Base-by-base conservation (phyloP, 768 basidiomycete genomes). In the Chalciporus piperatus region DNA sequence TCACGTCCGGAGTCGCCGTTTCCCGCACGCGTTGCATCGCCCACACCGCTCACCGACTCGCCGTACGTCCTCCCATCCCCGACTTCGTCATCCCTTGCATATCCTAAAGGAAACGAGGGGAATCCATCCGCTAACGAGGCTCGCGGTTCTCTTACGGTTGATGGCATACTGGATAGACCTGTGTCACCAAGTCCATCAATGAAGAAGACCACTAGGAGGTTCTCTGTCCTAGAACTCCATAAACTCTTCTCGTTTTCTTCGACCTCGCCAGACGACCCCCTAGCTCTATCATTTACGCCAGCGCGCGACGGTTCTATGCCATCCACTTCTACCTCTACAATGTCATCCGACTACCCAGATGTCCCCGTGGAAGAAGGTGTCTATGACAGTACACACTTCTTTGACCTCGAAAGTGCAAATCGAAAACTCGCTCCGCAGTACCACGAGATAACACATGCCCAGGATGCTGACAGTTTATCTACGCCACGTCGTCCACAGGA, bases 161-260 rank as follows among this genome's bases (percentile, higher is more conserved):
- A 63, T 28, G 59, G 56, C 22, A 13, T 39, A 11, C 27, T 22
- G 33, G 45, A 48, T 39, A 67, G 65, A 49, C 64, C 72, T 30
- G 51, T 64, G 20, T 74, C 71, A 23, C 72, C 73, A 7, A 67
- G 64, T 38, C 69, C 68, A n/a, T 69, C 71, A 8, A 60, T 60
- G 43, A 68, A 60, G 52, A 62, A 61, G 52, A 57, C 51, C 23
- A 63, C 52, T 48, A 59, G 62, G 23, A 69, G 60, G 47, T 69
- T 74, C 41, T 74, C 73, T 52, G 63, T 72, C 32, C 62, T 66
- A 51, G 72, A 68, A 38, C 69, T 74, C 25, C 66, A 70, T 23
- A 64, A 69, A 39, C 58, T 73, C 40, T 64, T 68, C 57, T 58
- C 59, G 1, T 64, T 68, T 30, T 52, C 69, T 9, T 57, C 65